Base-by-base conservation (phyloP, 2,329 filamentous ascomycete species). In the Periglandula ipomoeae region DNA sequence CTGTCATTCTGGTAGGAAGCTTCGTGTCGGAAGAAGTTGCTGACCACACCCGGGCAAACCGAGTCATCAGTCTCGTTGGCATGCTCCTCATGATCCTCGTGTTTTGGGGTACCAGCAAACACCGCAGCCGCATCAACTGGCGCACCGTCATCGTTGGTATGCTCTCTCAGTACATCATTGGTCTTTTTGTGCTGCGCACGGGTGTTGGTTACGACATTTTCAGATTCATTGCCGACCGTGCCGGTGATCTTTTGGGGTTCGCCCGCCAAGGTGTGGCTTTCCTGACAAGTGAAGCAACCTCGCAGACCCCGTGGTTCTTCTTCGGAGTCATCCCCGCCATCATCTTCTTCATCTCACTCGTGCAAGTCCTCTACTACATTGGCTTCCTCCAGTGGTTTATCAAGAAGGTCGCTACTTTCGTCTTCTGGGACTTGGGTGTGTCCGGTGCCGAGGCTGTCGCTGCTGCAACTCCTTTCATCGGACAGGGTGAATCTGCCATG, bases 301-400 rank as follows among this genome's bases (percentile, higher is more conserved):
- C 71, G 13, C 32, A 66, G 3, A 59, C 74, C 1, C 56, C 59
- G 4, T 89, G 77, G 78, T 95, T 95, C 77, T 74, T 95, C 54
- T 75, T 85, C 44, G 72, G 75, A 44, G 89, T 95, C 53, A 76
- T 94, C n/a, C 89, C 90, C 0, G 83, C 90, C 59, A 94, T 96
- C 68, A 88, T 95, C 71, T 96, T 95, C 80, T 95, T 96, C 79
- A 86, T 95, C 50, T 82, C 89, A 1, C 74, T 95, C n/a, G 88
- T 95, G 23, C 87, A 94, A 67, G 79, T 95, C 13, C 68, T 94
- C 39, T 94, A 87, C 72, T 85, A 90, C 72, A 75, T 82, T 58
- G 86, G 85, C 2, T 74, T 89, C 54, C 71, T 95, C 47, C 89
- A 95, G 69, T 95, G 90, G 89, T 88, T 90, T 68, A 81, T 95